Base-by-base conservation (phyloP, 257 asterid species). In the Dorcoceras hygrometricum region DNA sequence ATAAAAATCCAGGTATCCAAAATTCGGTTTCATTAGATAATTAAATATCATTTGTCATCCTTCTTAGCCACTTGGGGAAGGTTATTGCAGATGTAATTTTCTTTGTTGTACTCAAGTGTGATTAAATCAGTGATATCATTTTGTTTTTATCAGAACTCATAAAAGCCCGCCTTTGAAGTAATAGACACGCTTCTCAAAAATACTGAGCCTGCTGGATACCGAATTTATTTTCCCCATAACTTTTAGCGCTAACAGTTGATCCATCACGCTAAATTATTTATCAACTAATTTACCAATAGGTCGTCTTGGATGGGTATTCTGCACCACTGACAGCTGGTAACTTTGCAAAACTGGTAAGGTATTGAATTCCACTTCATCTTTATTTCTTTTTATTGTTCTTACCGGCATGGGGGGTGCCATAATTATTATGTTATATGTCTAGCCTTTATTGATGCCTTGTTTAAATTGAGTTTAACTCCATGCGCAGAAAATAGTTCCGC, bases 321-420 rank as follows among this genome's bases (percentile, higher is more conserved):
- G 94, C 99, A 10, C 99, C 97, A 57, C 84, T 93, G 71, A 93
- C 99, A 0, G 97, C 99, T 18, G 97, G 99, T 78, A 93, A 93
- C 84, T 90, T 93, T 23, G 96, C 94, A 63, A 90, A 93, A 84
- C 94, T 90, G 99, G 99, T 93, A 93, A 93, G 95, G 96, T 93
- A 85, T 76, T 80, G 87, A 72, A 86, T 79, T 76, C 81, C 76
- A 74, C 81, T 78, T 81, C 65, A 59, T 77, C 78, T 65, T 74
- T 51, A 20, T 46, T 19, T 63, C 43, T 46, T 22, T 61, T 12
- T 29, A 54, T 58, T 5, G 12, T 22, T 12, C 23, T 65, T 18
- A n/a, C 34, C 19, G 23, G 0, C 12, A 6, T 3, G 20, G 14
- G 55, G 6, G 25, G 60, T 62, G 29, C 48, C 19, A 10, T 27